Evolutionary conservation across 768 basidiomycete genomes (phyloP).

Genomic region (Favolaschia claudopus): DNA sequence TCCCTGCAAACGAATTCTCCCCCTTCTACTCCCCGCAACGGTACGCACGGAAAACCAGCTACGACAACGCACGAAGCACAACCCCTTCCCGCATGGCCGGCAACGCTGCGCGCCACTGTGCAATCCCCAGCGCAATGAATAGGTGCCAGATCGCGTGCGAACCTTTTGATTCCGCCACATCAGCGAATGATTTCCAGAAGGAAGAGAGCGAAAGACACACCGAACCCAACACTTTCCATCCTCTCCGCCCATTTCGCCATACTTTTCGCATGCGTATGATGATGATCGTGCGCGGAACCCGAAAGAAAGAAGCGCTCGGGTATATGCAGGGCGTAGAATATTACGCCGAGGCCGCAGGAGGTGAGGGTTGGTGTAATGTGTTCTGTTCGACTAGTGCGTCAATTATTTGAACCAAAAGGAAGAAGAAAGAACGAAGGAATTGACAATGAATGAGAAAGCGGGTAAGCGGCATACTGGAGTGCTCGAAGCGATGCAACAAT

Average conservation of each 20-base stretch:
- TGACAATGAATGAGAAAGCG: too few relatives aligned
- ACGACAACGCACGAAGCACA: background rate
- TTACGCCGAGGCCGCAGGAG: slow-evolving; percentile 77
- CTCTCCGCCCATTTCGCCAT: background rate
- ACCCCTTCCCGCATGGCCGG: background rate
- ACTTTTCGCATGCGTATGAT: too few relatives aligned
- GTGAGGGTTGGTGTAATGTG: slow-evolving; percentile 75
- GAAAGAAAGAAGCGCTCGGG: slow-evolving; percentile 73
- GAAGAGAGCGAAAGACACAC: background rate
- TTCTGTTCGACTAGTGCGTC: too few relatives aligned
- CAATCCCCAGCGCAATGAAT: background rate
- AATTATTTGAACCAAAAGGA: too few relatives aligned
- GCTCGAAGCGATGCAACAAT: too few relatives aligned
- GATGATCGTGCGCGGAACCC: too few relatives aligned
- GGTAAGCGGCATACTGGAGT: too few relatives aligned
- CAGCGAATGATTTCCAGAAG: background rate
- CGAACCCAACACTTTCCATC: slow-evolving; percentile 2
- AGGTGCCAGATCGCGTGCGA: slow-evolving; percentile 18
- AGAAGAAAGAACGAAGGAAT: too few relatives aligned
- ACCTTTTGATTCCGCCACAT: background rate
- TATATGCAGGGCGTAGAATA: slow-evolving; percentile 84
- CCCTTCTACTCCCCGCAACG: too few relatives aligned
- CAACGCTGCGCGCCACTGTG: background rate
- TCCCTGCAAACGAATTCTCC: too few relatives aligned
- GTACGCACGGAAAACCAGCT: too few relatives aligned